Evolutionary conservation across 805 yeast genomes (phyloP).

Genomic region (Starmerella sp.): DNA sequence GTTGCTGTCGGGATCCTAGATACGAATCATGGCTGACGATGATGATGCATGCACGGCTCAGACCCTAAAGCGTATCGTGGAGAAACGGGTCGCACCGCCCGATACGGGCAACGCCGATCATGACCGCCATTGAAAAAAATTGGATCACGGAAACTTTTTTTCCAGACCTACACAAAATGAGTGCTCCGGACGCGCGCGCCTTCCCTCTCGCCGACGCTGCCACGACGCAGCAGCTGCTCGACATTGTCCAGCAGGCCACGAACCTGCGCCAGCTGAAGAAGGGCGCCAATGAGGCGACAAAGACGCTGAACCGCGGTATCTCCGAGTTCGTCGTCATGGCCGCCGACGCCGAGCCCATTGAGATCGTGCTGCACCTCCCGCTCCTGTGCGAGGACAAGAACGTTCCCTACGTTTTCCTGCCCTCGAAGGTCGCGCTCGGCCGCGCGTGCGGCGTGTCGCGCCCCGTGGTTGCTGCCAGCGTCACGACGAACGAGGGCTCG

Average conservation of each 20-base stretch:
- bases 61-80: neutral
- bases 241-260: constrained; percentile 95
- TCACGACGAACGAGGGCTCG: constrained; percentile 96
- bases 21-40: neutral
- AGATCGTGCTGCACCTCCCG: constrained; percentile 93
- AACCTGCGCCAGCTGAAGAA: constrained; percentile 96
- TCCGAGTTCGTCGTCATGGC: constrained; percentile 99
- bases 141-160: neutral
- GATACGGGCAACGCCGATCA: neutral
- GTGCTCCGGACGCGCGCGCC: constrained; percentile 79
- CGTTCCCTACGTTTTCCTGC: constrained; percentile 97
- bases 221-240: constrained; percentile 91
- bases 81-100: neutral
- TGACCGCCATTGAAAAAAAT: neutral
- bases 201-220: constrained; percentile 97
- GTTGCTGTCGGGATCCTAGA: neutral
- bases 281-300: constrained; percentile 99
- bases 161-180: constrained; percentile 12
- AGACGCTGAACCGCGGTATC: constrained; percentile 98
- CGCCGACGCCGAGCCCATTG: constrained; percentile 99
- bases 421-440: constrained; percentile 96
- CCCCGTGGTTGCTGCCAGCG: constrained; percentile 97
- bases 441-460: constrained; percentile 99
- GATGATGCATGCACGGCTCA: too few relatives aligned
- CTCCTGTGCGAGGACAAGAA: constrained; percentile 97